A percentile compares a stretch with the other conserved stretches of the same genome.
These are phyloP conservation scores for Kodamaea alishanica DNA, from an alignment of 1,139 yeast genomes.

Conservation along the genomic window DNA sequence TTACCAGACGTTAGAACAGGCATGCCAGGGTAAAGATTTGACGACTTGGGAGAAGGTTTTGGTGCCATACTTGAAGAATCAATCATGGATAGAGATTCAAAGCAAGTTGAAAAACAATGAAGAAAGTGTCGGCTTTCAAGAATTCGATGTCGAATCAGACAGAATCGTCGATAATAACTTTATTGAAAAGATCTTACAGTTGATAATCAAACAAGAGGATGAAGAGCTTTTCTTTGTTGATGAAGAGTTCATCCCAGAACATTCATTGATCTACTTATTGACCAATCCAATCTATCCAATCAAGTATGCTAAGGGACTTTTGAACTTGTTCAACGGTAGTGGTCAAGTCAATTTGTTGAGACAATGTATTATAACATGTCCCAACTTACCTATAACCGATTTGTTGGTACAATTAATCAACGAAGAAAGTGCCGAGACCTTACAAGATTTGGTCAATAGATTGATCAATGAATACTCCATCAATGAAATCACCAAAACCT, in stretches of 20 bases:
- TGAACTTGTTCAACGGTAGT: conserved; percentile 39
- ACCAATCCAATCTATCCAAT: conserved; percentile 86
- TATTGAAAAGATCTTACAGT: conserved; percentile 44
- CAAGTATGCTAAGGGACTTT: conserved; percentile 50
- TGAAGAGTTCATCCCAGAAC: conserved; percentile 47
- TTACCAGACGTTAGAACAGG: conserved; percentile 20
- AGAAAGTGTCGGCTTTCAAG: conserved; percentile 26
- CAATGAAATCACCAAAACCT: conserved; percentile 41
- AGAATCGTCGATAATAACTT: conserved; percentile 62
- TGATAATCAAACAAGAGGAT: conserved; percentile 34
- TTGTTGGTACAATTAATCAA: conserved; percentile 54
- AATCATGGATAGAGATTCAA: conserved; percentile 23
- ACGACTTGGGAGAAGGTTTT: conserved; percentile 31
- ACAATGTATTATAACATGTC: conserved; percentile 79
- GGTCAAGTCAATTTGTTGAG: conserved; percentile 61
- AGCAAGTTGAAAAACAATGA: conserved; percentile 15
- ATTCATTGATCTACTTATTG: conserved; percentile 64
- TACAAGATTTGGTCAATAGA: conserved; percentile 66
- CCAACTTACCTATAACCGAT: conserved; percentile 61
- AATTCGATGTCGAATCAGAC: conserved; percentile 64
- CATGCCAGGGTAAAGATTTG: conserved; percentile 17
- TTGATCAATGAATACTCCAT: conserved; percentile 57
- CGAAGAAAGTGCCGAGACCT: conserved; percentile 58
- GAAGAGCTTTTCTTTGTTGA: conserved; percentile 14
- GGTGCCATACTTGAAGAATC: conserved; percentile 34